Evolutionary conservation across 192 early-diverging fungal genomes (phyloP), one percentile per base, ranked within the genome.

Genomic region (Coemansia sp.): DNA sequence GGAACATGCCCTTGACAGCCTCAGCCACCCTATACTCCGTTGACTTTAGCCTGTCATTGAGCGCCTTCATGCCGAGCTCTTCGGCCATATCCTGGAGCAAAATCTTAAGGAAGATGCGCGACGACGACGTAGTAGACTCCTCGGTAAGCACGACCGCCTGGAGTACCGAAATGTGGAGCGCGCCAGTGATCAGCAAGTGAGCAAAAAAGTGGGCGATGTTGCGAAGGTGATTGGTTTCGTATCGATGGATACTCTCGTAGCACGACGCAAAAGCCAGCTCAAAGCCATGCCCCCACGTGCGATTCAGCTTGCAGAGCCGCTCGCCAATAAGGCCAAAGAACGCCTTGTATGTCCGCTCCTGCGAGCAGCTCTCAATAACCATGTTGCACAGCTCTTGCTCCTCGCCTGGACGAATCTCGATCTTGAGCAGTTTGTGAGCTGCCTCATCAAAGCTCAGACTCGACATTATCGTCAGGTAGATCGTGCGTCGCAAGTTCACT

Each of bases 51-150:
- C 86, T 81, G 57, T 87, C 83, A 65, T 90, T 88, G 25, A 99
- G 83, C 41, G 84, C 85, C 66, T 87, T 84, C 56, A 99, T 79
- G 12, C 96, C 96, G 37, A 99, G 75, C 10, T 86, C 85, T 57
- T 93, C 92, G 21, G 83, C 83, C 23, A 99, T 68, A 59, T 97
- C 96, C 77, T 94, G 89, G 67, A 99, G 92, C 45, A 99, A 50
- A 53, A 96, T 95, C 80, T 97, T 97, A 69, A 95, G 83, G 64
- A 99, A 99, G 66, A 99, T 99, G 77, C 96, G 90, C 42, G 95
- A 97, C 41, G 91, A 90, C 4, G 93, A 93, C 0, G 96, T 97
- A 1, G 96, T 99, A n/a, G 91, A 86, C n/a, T 90, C 90, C 75
- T 99, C 96, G 12, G 93, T 99, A 64, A 99, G 71, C 38, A 86